These are phyloP conservation scores for Mesembryanthemum crystallinum DNA, from an alignment of 148 eudicot species.

Conservation along the genomic window DNA sequence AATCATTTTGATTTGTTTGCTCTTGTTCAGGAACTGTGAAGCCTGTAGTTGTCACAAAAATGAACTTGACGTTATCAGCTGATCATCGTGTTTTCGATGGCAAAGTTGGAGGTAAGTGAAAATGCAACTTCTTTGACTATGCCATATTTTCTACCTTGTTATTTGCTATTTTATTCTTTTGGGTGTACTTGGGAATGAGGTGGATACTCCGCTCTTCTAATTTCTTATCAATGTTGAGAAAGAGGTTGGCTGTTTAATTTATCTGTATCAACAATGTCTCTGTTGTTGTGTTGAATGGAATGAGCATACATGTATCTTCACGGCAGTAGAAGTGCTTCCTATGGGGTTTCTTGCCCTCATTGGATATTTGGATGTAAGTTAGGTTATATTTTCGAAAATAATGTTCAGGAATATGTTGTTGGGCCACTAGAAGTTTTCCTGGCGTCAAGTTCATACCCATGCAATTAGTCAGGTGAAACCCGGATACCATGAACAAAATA, in stretches of 20 bases:
- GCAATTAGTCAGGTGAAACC: no score
- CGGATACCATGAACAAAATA: no score
- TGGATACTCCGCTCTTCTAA: no score
- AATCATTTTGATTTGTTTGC: slow-evolving; percentile 1
- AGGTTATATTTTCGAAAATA: no score
- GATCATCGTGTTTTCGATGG: slow-evolving; percentile 99
- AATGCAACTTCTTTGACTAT: not conserved
- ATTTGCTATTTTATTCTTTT: not conserved
- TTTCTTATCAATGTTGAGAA: not conserved
- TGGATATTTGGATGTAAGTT: no score
- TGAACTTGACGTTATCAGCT: slow-evolving; percentile 85
- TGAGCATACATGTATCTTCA: not conserved
- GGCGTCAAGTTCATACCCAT: no score
- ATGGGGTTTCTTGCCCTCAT: no score
- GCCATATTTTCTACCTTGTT: not conserved
- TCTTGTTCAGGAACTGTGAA: slow-evolving; percentile 59
- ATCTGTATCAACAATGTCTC: not conserved
- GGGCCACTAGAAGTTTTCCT: no score
- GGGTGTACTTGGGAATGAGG: not conserved
- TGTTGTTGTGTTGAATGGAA: not conserved
- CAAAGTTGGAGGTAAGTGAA: slow-evolving; percentile 72
- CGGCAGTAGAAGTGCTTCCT: not conserved
- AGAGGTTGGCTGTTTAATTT: not conserved
- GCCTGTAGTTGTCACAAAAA: slow-evolving; percentile 69
- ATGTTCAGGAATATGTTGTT: no score